phyloP scores from a whole-genome alignment of 768 basidiomycete genomes.

The Phlebiopsis flavidoalba region DNA sequence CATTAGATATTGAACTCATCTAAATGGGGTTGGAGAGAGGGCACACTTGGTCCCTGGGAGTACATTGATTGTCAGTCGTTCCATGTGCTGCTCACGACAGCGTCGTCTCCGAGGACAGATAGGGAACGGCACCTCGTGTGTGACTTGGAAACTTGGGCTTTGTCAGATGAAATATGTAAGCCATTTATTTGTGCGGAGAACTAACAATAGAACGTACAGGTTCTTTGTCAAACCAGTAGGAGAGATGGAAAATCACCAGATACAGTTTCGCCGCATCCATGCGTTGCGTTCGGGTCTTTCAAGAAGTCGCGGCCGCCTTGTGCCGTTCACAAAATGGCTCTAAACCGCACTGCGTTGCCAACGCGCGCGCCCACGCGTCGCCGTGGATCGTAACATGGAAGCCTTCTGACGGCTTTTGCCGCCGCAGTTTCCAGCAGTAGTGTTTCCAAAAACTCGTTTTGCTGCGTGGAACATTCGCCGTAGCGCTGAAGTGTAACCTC shows the following conservation, averaged over 20 bases:
- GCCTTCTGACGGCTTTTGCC: slow-evolving; percentile 44
- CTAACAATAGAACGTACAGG: slow-evolving; percentile 15
- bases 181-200: no score
- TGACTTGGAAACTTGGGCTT: slow-evolving; percentile 43
- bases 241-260: slow-evolving; percentile 59
- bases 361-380: slow-evolving; percentile 62
- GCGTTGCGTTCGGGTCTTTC: slow-evolving; percentile 48
- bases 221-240: no score
- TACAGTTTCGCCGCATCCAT: slow-evolving; percentile 73
- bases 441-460: slow-evolving; percentile 48
- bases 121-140: slow-evolving; percentile 55
- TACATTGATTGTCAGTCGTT: slow-evolving; percentile 33
- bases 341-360: no score
- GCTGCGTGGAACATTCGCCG: slow-evolving; percentile 51
- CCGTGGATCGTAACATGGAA: slow-evolving; percentile 32
- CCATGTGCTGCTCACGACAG: slow-evolving; percentile 35
- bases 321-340: slow-evolving; percentile 74
- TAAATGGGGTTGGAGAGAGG: slow-evolving; percentile 27
- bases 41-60: slow-evolving; percentile 55
- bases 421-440: slow-evolving; percentile 49
- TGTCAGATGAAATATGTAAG: neutral
- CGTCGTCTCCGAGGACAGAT: slow-evolving; percentile 57
- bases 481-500: slow-evolving; percentile 34
- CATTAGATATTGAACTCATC: slow-evolving; percentile 22
- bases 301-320: slow-evolving; percentile 52